Base-by-base conservation (phyloP, 768 basidiomycete genomes). In the Russula brevipes region DNA sequence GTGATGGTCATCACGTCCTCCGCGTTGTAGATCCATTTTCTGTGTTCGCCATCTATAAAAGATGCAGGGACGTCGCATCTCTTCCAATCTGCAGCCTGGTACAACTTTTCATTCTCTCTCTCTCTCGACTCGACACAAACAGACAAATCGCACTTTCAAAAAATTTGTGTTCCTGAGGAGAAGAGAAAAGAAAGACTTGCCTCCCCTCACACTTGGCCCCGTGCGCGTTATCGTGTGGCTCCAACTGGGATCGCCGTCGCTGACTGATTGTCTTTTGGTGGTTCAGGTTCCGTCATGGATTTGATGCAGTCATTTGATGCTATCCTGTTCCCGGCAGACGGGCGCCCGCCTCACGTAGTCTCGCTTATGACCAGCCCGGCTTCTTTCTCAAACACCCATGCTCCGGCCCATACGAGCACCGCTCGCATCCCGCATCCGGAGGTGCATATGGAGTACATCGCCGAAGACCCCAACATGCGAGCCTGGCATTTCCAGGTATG, bases 381-480 rank as follows among this genome's bases (percentile, higher is more conserved):
- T 41, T 63, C 55, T 57, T 54, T 60, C 59, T 63, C 47, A 38
- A 46, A 56, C 50, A 69, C 57, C 63, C 68, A 54, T 67, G 68
- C 54, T 19, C 64, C 59, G 10, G 54, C 59, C 3, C 59, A 59
- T 41, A 44, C 57, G 58, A 78, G 77, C 49, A 71, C 76, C 38
- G 75, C 83, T 51, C 84, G 86, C 57, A 81, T 89, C 78, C 90
- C 90, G 0, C 90, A 92, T 72, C 90, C 90, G 11, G 89, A 91
- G 73, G 82, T 89, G 46, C 84, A 88, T 71, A 92, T 92, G 89
- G 88, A 91, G 74, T 88, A 86, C 74, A 85, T 92, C 68, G 88
- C 87, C 70, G 88, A 91, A 74, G 81, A 82, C 57, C 78, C 83
- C 63, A 86, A 85, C 38, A 74, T 83, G 17, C 80, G 84, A 61